These are phyloP conservation scores for Paxillus involutus DNA, from an alignment of 768 basidiomycete genomes.

Conservation along the genomic window DNA sequence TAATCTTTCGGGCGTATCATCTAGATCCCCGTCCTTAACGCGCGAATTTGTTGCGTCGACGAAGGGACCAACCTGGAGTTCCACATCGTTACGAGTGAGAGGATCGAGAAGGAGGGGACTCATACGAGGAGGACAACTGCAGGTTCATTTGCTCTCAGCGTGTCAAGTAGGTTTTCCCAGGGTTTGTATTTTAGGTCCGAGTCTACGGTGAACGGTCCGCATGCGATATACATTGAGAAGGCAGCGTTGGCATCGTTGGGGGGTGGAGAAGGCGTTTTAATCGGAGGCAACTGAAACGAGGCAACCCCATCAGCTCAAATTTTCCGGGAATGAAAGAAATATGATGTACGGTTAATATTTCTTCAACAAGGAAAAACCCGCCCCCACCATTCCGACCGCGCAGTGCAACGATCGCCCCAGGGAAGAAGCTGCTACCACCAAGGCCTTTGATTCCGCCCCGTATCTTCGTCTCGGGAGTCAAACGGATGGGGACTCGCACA, in stretches of 20 bases:
- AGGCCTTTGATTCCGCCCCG: slow-evolving; percentile 62
- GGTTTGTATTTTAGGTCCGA: slow-evolving; percentile 74
- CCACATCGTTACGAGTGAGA: background rate
- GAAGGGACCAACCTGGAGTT: slow-evolving; percentile 83
- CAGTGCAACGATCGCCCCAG: slow-evolving; percentile 83
- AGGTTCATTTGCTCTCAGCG: slow-evolving; percentile 65
- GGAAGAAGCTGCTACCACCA: slow-evolving; percentile 75
- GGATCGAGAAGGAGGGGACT: background rate
- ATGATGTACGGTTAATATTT: slow-evolving; percentile 71
- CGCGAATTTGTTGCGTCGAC: slow-evolving; percentile 74
- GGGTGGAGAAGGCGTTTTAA: slow-evolving; percentile 45
- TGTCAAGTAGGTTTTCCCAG: slow-evolving; percentile 61
- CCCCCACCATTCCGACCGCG: slow-evolving; percentile 92
- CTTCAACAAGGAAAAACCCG: slow-evolving; percentile 79
- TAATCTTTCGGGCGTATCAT: slow-evolving; percentile 59
- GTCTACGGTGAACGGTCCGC: slow-evolving; percentile 87
- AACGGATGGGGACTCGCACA: slow-evolving; percentile 66
- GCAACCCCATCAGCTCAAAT: background rate
- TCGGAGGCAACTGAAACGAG: slow-evolving; percentile 59
- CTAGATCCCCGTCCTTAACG: slow-evolving; percentile 74
- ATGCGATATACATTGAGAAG: slow-evolving; percentile 69
- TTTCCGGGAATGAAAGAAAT: background rate
- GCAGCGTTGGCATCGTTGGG: slow-evolving; percentile 36
- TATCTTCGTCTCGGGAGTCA: slow-evolving; percentile 65
- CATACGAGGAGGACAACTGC: slow-evolving; percentile 76